Evolutionary conservation across 371 early-diverging fungal species (phyloP), one percentile per base, ranked within the genome.

Genomic region (Parasitella parasitica): DNA sequence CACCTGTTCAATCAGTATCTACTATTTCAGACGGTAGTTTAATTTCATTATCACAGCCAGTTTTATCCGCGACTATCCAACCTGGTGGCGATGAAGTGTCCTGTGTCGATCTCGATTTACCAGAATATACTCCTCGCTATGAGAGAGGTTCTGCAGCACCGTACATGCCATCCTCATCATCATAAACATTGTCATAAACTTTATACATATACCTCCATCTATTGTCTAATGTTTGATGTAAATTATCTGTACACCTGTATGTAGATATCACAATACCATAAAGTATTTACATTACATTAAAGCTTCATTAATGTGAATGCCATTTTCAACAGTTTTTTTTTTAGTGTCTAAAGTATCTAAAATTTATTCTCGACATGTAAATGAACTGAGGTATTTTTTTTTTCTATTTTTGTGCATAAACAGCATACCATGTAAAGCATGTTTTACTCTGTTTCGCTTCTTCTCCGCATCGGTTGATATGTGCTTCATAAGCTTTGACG

Each of bases 41-140:
- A 6, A 18, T 32, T 5, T 28, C 59, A 5, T 28, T 50, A 36
- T 18, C 35, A 18, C 30, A 28, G 2, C 37, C 38, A 15, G 55
- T 20, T 4, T 20, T 12, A 20, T 20, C 38, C 9, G 22, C 24
- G 13, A 46, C 61, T 32, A 41, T 62, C 9, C 64, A 63, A 20
- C 57, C 64, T 41, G 64, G 57, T n/a, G 78, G 78, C 8, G 78
- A 78, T 51, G 78, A 78, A 37, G 71, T 69, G 4, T 60, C 69
- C 2, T 57, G 57, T 54, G 63, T 73, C 8, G 78, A 78, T 56
- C 56, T 78, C 2, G 78, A 75, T 38, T 48, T 78, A 32, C 78
- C 78, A 6, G 78, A 78, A 57, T 78, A 78, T 32, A 77, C 74
- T 6, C 77, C 77, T 9, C 73, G 64, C 7, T 77, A 77, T 16